A percentile compares a stretch with the other conserved stretches of the same genome.
Evolutionary conservation across 352 stramenopile genomes (phyloP).

Genomic region (Phytophthora cactorum): DNA sequence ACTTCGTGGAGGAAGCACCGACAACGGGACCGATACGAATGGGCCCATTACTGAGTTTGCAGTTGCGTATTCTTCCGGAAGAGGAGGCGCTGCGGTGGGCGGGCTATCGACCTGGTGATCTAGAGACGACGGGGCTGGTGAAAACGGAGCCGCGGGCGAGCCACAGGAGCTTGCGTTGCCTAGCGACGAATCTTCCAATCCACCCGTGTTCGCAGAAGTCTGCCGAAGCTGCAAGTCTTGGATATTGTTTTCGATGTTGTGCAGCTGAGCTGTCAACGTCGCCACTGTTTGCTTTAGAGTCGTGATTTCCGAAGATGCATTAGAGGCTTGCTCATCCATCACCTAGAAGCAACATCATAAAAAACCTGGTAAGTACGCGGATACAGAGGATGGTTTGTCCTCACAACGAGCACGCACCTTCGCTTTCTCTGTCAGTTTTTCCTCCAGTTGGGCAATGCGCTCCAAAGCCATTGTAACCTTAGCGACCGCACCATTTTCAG

Average conservation of each 20-base stretch:
- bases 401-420: conserved; percentile 37
- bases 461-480: conserved; percentile 42
- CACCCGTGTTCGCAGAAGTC: conserved; percentile 13
- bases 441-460: conserved; percentile 49
- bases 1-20: conserved; percentile 79
- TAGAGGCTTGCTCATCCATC: conserved; percentile 43
- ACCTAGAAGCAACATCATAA: conserved; percentile 28
- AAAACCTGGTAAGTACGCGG: conserved; percentile 3
- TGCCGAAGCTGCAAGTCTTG: conserved; percentile 51
- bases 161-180: conserved; percentile 37
- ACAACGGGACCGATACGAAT: conserved; percentile 87
- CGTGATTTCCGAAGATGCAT: conserved; percentile 42
- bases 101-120: conserved; percentile 33
- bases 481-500: conserved; percentile 14
- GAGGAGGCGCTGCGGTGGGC: conserved; percentile 29
- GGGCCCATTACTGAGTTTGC: conserved; percentile 66
- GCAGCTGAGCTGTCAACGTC: conserved; percentile 47
- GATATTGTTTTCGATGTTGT: conserved; percentile 50
- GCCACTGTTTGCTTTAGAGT: conserved; percentile 56
- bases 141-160: conserved; percentile 42
- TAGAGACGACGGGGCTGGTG: conserved; percentile 41
- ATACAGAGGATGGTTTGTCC: background rate
- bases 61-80: conserved; percentile 51
- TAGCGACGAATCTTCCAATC: conserved; percentile 29
- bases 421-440: conserved; percentile 47